phyloP scores from a whole-genome alignment of 257 asterid genomes.

The Galeopsis tetrahit region DNA sequence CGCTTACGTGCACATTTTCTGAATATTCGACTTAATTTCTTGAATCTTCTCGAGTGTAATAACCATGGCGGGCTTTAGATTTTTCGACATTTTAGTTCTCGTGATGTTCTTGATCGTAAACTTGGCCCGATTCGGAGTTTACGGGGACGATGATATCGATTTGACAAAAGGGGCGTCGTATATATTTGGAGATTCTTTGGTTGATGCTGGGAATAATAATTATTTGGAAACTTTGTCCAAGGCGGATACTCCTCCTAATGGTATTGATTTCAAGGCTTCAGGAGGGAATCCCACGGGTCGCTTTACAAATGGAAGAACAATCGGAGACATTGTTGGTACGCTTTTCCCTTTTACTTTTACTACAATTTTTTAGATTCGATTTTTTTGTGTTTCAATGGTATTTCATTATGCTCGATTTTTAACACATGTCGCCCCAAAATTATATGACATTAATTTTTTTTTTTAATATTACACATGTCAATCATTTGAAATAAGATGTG shows the following conservation, averaged over 20 bases:
- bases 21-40: no score
- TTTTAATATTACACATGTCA: no score
- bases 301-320: constrained; percentile 87
- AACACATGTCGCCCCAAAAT: no score
- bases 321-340: constrained; percentile 86
- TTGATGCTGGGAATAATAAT: constrained; percentile 95
- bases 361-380: neutral
- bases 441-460: no score
- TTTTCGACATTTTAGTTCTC: constrained; percentile 17
- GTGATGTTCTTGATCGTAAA: constrained; percentile 34
- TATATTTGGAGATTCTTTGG: constrained; percentile 87
- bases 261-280: constrained; percentile 81
- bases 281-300: constrained; percentile 92
- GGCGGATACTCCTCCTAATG: constrained; percentile 77
- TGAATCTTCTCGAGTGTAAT: no score
- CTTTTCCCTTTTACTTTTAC: neutral
- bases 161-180: constrained; percentile 65
- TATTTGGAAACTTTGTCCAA: constrained; percentile 72
- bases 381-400: no score
- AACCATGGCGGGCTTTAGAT: constrained; percentile 41
- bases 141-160: constrained; percentile 42
- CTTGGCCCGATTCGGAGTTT: constrained; percentile 32
- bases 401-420: no score
- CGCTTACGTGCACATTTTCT: neutral
- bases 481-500: no score